Evolutionary conservation across 23 red algal species (phyloP).

Genomic region (Pyropia yezoensis): DNA sequence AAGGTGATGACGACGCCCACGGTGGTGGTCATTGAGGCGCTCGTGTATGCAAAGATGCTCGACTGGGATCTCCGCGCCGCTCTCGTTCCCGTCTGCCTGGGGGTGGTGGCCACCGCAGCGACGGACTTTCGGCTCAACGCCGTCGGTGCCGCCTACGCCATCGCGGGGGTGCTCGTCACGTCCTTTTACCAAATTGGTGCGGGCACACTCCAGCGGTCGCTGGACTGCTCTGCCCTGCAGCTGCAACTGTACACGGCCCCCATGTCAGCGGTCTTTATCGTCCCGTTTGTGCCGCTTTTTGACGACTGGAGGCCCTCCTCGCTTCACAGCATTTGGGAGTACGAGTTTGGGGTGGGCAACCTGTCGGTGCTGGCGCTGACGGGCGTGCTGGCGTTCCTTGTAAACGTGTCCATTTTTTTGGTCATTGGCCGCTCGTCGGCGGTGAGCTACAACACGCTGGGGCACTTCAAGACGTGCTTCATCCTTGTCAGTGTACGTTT

Average conservation of each 20-base stretch:
- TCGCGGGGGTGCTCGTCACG: slow-evolving; percentile 81
- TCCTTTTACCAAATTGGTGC: slow-evolving; percentile 94
- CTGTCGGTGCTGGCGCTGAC: slow-evolving; percentile 41
- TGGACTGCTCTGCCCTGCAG: slow-evolving; percentile 73
- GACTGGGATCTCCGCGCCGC: slow-evolving; percentile 57
- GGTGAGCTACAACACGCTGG: slow-evolving; percentile 87
- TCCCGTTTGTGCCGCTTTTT: slow-evolving; percentile 71
- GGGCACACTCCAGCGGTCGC: slow-evolving; percentile 79
- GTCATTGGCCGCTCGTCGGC: slow-evolving; percentile 77
- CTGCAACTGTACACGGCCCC: slow-evolving; percentile 85
- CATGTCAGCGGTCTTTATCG: slow-evolving; percentile 65
- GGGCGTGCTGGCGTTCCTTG: slow-evolving; percentile 72
- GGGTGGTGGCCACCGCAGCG: slow-evolving; percentile 70
- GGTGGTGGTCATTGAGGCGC: slow-evolving; percentile 82
- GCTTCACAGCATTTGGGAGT: slow-evolving; percentile 73
- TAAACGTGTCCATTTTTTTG: slow-evolving; percentile 93
- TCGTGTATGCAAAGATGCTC: slow-evolving; percentile 76
- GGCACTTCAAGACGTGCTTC: slow-evolving; percentile 79
- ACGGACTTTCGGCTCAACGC: slow-evolving; percentile 91
- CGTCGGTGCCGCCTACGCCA: slow-evolving; percentile 52
- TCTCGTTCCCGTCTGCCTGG: slow-evolving; percentile 82
- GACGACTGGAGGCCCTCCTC: slow-evolving; percentile 48
- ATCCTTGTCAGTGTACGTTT: slow-evolving; percentile 22
- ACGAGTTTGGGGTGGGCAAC: slow-evolving; percentile 43
- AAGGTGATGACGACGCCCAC: slow-evolving; percentile 97